phyloP scores from a whole-genome alignment of 2,329 filamentous ascomycete genomes.

The Parastagonospora nodorum region DNA sequence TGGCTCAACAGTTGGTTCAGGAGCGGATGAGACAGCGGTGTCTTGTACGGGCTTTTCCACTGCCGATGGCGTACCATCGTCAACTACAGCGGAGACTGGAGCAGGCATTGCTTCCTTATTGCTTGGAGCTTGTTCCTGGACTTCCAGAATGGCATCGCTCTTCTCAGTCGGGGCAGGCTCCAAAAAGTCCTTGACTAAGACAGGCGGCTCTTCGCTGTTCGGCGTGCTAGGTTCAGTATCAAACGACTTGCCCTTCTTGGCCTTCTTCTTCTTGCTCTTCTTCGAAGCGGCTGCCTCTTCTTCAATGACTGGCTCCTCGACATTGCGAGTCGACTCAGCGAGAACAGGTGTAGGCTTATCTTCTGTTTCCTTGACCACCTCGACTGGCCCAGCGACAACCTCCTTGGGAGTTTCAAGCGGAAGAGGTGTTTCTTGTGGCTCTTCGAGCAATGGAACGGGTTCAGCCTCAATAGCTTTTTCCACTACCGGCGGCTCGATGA shows the following conservation, averaged over 20 bases:
- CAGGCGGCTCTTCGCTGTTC: conserved; percentile 5
- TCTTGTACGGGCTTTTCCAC: conserved; percentile 13
- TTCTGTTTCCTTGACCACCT: not conserved
- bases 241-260: not conserved
- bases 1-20: not conserved
- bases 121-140: not conserved
- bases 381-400: not conserved
- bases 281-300: conserved; percentile 15
- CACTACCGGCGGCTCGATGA: not conserved
- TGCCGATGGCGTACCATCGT: not conserved
- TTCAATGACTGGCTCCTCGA: conserved; percentile 1
- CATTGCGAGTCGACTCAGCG: conserved; percentile 1
- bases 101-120: not conserved
- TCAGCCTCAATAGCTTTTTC: not conserved
- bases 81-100: not conserved
- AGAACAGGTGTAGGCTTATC: not conserved
- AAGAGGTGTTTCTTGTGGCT: not conserved
- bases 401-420: not conserved
- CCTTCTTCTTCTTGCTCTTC: conserved; percentile 31
- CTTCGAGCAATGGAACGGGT: not conserved
- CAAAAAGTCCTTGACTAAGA: not conserved
- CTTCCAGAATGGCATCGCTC: not conserved
- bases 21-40: not conserved
- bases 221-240: conserved; percentile 13
- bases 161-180: conserved; percentile 1